Evolutionary conservation across 2,329 filamentous ascomycete species (phyloP).

Genomic region (Trichoderma citrinoviride): DNA sequence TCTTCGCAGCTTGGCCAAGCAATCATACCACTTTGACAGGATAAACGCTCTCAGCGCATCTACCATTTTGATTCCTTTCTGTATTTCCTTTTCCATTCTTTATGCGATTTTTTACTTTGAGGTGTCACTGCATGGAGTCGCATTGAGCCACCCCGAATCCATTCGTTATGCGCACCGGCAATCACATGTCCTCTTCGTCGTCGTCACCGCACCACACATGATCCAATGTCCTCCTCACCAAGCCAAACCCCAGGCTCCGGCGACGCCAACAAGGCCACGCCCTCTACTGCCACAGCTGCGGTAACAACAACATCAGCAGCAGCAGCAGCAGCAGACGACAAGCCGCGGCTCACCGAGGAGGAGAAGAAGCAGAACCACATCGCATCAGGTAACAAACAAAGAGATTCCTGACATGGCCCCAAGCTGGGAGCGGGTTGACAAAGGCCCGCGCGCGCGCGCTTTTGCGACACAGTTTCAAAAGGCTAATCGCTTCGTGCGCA

Average conservation of each 20-base stretch:
- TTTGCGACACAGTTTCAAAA: neutral
- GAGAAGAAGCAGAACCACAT: slow-evolving; percentile 58
- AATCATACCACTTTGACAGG: slow-evolving; percentile 1
- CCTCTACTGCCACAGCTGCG: neutral
- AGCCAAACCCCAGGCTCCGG: slow-evolving; percentile 30
- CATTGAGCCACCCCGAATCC: neutral
- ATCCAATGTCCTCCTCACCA: slow-evolving; percentile 32
- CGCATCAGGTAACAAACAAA: slow-evolving; percentile 46
- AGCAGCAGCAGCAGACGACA: slow-evolving; percentile 40
- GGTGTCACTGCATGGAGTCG: neutral
- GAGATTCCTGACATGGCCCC: no score
- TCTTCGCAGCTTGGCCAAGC: neutral
- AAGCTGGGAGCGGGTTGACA: neutral
- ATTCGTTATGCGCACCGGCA: neutral
- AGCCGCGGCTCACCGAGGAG: slow-evolving; percentile 51
- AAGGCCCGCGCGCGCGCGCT: neutral
- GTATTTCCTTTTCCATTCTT: neutral
- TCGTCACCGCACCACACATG: neutral
- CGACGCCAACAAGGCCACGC: slow-evolving; percentile 21
- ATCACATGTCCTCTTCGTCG: neutral
- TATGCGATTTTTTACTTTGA: neutral
- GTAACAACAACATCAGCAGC: neutral
- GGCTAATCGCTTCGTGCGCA: slow-evolving; percentile 26
- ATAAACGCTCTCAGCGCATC: neutral
- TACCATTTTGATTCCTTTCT: neutral